Evolutionary conservation across 345 rosid genomes (phyloP), one percentile per base, ranked within the genome.

Genomic region (Lepidium didymum): DNA sequence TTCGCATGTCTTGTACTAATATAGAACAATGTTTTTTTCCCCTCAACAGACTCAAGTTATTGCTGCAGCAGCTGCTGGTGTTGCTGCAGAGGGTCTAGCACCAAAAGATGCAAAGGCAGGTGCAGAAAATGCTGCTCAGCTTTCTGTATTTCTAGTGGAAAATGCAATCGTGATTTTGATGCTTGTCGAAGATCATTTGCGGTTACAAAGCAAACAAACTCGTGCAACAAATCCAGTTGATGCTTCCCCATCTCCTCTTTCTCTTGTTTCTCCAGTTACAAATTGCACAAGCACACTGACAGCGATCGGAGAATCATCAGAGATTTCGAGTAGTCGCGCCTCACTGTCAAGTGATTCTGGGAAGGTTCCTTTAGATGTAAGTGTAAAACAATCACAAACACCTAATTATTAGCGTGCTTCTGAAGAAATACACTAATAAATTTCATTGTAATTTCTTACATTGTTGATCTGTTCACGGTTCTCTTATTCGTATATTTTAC

Each of bases 21-120:
- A 53, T 18, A 38, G 27, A 44, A 53, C 42, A 64, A 58, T 53
- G 46, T 69, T 68, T 78, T 69, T 70, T 73, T 57, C 2, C 70
- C 78, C 79, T 61, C 57, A 46, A 82, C 91, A 95, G 99, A 95
- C 97, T 78, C 96, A 95, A 81, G 93, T 95, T 79, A 95, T 95
- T 84, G 99, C 99, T 45, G 96, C 97, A 18, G 96, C 97, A 18
- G 96, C 99, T 77, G 99, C 96, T 83, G 97, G 97, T 72, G 97
- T 91, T 75, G 97, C 99, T 35, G 99, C 99, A 40, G 99, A 84
- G 79, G 96, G 97, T 66, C 81, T 95, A 68, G 75, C 99, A 35
- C 96, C 99, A 35, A 78, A 75, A 75, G 87, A 89, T 50, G 90
- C 99, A 33, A 95, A 85, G 78, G 85, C 77, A 65, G 96, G 90